These are phyloP conservation scores for Sarcocystis neurona DNA, from an alignment of 169 alveolate genomes.

Conservation along the genomic window DNA sequence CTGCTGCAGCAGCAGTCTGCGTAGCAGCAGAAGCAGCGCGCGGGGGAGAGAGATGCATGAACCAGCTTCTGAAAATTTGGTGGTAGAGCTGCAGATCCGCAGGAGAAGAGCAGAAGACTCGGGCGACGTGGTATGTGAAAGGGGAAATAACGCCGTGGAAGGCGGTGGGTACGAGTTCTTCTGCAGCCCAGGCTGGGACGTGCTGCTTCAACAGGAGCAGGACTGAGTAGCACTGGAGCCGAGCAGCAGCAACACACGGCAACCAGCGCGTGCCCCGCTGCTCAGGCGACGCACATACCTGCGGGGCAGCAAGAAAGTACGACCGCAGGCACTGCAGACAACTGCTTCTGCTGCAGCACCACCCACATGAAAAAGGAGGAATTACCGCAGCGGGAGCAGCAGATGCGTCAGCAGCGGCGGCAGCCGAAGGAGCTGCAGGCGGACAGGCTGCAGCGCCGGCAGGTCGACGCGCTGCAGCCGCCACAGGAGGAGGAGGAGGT, in stretches of 20 bases:
- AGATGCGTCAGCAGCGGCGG: not conserved
- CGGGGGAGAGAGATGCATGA: no score
- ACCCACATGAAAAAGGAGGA: not conserved
- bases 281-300: not conserved
- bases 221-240: constrained; percentile 15
- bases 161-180: constrained; percentile 10
- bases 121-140: constrained; percentile 13
- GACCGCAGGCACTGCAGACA: constrained; percentile 12
- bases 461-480: not conserved
- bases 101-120: constrained; percentile 20
- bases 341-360: not conserved
- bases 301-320: not conserved
- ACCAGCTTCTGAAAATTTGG: constrained; percentile 17
- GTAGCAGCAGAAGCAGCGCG: no score
- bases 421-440: not conserved
- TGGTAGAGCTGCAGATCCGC: not conserved
- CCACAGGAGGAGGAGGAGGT: not conserved
- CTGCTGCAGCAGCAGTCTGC: no score
- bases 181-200: constrained; percentile 13
- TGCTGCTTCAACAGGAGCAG: constrained; percentile 6
- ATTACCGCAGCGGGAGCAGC: not conserved
- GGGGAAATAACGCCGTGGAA: constrained; percentile 24
- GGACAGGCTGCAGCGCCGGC: not conserved
- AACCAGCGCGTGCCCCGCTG: not conserved
- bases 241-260: not conserved